Percentiles rank a stretch among this genome's conserved stretches.
phyloP scores from a whole-genome alignment of 1,284 basidiomycete species.

The Clitocybe nebularis region DNA sequence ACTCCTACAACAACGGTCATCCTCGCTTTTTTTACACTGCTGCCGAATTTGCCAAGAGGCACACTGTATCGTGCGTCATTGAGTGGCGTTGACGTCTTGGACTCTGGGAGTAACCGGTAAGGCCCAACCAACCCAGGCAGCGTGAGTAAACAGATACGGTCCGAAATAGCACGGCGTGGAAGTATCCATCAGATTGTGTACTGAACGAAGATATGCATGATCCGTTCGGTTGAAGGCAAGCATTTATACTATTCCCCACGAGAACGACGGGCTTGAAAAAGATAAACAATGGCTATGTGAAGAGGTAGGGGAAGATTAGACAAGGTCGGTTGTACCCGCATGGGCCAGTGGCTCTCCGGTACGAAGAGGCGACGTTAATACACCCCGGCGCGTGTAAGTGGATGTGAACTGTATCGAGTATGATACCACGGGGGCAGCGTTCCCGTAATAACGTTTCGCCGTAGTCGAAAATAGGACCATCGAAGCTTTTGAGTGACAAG shows the following conservation, averaged over 20 bases:
- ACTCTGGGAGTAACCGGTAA: constrained; percentile 1
- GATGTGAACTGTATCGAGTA: too few species aligned
- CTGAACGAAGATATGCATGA: constrained; percentile 3
- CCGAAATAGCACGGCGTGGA: constrained; percentile 6
- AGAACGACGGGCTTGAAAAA: background rate
- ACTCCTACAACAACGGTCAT: too few species aligned
- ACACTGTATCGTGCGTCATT: too few species aligned
- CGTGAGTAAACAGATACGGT: constrained; percentile 5
- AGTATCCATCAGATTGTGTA: constrained; percentile 9
- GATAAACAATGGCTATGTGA: background rate
- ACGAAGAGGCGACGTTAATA: background rate
- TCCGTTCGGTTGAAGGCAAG: constrained; percentile 5
- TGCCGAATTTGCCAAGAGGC: too few species aligned
- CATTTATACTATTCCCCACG: constrained; percentile 1
- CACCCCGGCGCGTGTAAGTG: background rate
- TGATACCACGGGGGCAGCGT: too few species aligned
- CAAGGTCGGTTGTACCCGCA: background rate
- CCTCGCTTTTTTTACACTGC: too few species aligned
- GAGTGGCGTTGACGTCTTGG: constrained; percentile 2
- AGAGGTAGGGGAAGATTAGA: background rate
- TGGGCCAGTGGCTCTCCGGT: background rate
- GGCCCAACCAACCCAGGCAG: constrained; percentile 2
- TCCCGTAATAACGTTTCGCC: too few species aligned
- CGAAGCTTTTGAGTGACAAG: too few species aligned
- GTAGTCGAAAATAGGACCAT: too few species aligned